Conservation (phyloP, 768 basidiomycete genomes). For the Pisolithus albus region DNA sequence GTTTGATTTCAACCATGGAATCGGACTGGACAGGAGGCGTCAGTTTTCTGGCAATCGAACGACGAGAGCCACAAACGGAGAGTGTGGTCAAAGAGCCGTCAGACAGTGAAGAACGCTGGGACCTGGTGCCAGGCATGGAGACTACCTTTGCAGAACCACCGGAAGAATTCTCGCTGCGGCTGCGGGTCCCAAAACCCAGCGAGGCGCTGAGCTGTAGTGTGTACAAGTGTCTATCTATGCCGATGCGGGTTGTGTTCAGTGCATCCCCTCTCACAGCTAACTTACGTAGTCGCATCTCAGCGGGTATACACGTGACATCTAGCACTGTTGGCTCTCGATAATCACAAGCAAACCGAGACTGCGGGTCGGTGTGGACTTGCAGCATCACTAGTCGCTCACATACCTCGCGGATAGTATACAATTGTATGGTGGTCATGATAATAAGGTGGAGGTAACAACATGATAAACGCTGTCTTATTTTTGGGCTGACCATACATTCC, state of each 20-base stretch:
- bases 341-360: too few relatives aligned
- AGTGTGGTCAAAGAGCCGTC: constrained; percentile 42
- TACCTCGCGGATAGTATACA: too few relatives aligned
- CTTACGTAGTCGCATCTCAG: too few relatives aligned
- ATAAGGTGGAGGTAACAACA: constrained; percentile 3
- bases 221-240: too few relatives aligned
- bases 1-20: constrained; percentile 77
- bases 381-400: too few relatives aligned
- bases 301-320: too few relatives aligned
- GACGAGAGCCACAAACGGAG: constrained; percentile 34
- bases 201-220: too few relatives aligned
- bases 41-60: neutral
- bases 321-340: too few relatives aligned
- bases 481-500: constrained; percentile 93
- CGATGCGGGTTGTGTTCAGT: too few relatives aligned
- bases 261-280: too few relatives aligned
- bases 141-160: neutral
- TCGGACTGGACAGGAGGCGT: constrained; percentile 28
- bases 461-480: constrained; percentile 50
- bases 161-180: constrained; percentile 1
- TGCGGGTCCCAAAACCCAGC: constrained; percentile 6
- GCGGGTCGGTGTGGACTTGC: too few relatives aligned
- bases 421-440: too few relatives aligned
- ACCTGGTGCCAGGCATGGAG: constrained; percentile 14
- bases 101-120: constrained; percentile 29